Evolutionary conservation across 2,329 filamentous ascomycete genomes (phyloP).

Genomic region (Hymenoscyphus salicellus): DNA sequence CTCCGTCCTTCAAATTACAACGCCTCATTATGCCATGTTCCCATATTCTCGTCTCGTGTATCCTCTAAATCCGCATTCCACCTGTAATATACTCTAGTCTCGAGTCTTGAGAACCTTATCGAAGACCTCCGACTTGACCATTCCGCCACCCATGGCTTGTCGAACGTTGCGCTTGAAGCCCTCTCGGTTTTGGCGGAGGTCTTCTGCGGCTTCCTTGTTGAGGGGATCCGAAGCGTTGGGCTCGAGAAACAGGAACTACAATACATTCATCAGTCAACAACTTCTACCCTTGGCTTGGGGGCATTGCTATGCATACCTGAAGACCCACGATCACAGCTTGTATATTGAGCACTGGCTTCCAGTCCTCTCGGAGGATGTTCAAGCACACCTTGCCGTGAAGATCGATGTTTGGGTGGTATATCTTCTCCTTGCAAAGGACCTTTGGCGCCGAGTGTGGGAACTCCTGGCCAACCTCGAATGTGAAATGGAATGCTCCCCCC

Average conservation of each 20-base stretch:
- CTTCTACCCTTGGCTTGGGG: neutral
- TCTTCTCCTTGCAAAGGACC: constrained; percentile 95
- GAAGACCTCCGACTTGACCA: constrained; percentile 68
- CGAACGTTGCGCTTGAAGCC: constrained; percentile 89
- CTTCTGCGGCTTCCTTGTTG: constrained; percentile 96
- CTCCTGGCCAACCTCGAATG: constrained; percentile 87
- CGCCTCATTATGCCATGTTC: constrained; percentile 31
- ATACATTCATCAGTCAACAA: constrained; percentile 11
- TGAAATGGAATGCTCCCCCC: constrained; percentile 81
- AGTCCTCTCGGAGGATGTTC: constrained; percentile 96
- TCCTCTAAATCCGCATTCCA: constrained; percentile 13
- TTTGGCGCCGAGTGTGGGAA: constrained; percentile 98
- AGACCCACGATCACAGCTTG: constrained; percentile 95
- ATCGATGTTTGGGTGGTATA: constrained; percentile 99
- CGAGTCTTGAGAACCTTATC: constrained; percentile 68
- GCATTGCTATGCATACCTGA: constrained; percentile 54
- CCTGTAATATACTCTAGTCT: constrained; percentile 15
- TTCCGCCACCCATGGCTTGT: constrained; percentile 76
- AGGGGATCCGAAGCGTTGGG: constrained; percentile 96
- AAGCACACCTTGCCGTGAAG: constrained; percentile 96
- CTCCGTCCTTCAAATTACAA: constrained; percentile 24
- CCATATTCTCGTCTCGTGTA: constrained; percentile 20
- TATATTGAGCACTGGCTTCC: constrained; percentile 96
- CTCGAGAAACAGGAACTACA: constrained; percentile 93
- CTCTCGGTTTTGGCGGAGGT: constrained; percentile 80